These are phyloP conservation scores for Penicillium decumbens DNA, from an alignment of 2,329 filamentous ascomycete genomes.

Conservation along the genomic window DNA sequence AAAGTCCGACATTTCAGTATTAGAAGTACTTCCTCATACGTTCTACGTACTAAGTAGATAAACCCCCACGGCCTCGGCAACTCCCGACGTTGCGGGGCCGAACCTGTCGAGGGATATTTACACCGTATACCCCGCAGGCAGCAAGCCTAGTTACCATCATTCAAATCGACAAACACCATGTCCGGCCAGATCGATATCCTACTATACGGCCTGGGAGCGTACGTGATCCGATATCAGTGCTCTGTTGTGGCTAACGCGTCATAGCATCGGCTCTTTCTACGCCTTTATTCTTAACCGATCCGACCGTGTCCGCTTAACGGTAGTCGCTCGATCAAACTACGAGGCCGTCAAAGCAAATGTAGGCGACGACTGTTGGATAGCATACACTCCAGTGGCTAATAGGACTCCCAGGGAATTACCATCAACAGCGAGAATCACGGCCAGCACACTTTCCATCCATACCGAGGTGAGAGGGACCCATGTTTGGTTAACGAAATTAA, in stretches of 20 bases:
- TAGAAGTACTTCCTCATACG: no score
- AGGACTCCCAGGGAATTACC: constrained; percentile 34
- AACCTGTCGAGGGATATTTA: not conserved
- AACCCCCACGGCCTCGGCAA: no score
- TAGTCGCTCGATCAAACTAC: constrained; percentile 46
- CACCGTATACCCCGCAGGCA: not conserved
- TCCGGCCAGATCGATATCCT: constrained; percentile 40
- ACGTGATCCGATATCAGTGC: constrained; percentile 23
- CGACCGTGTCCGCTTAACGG: constrained; percentile 39
- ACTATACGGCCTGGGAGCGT: constrained; percentile 54
- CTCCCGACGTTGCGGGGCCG: not conserved
- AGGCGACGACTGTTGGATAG: not conserved
- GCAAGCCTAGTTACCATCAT: not conserved
- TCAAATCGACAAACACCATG: constrained; percentile 19
- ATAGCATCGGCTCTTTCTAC: constrained; percentile 56
- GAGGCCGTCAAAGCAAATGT: constrained; percentile 41
- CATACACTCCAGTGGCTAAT: not conserved
- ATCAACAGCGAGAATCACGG: constrained; percentile 44
- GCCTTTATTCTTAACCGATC: constrained; percentile 50
- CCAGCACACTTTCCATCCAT: constrained; percentile 30
- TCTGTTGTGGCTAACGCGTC: not conserved
- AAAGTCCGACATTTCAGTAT: no score
- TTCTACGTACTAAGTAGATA: not conserved
- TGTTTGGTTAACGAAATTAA: no score
- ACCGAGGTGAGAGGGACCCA: constrained; percentile 29